phyloP scores from a whole-genome alignment of 108 stramenopile species.

The Parietichytrium sp. region DNA sequence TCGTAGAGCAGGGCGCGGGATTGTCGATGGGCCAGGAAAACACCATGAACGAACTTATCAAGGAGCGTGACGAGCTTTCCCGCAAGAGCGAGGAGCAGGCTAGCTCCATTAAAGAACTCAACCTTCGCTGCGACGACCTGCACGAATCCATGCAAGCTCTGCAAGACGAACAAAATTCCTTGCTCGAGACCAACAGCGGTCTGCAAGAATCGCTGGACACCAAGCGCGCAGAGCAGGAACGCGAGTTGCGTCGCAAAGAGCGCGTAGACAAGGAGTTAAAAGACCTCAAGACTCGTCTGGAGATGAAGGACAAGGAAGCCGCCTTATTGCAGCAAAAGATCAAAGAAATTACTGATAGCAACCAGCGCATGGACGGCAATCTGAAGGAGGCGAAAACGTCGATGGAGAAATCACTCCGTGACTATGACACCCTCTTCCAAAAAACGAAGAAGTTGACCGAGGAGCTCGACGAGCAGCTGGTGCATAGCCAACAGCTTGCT shows the following conservation, averaged over 20 bases:
- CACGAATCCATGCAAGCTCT: background rate
- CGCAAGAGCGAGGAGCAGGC: slow-evolving; percentile 52
- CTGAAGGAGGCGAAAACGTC: slow-evolving; percentile 53
- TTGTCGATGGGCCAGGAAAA: slow-evolving; percentile 67
- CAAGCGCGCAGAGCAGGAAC: slow-evolving; percentile 53
- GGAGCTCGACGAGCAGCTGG: slow-evolving; percentile 2
- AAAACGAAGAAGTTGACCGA: slow-evolving; percentile 31
- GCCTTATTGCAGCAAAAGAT: slow-evolving; percentile 43
- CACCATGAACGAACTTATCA: slow-evolving; percentile 61
- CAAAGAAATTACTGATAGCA: background rate
- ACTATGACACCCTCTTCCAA: slow-evolving; percentile 43
- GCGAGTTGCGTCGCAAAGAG: slow-evolving; percentile 57
- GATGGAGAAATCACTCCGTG: slow-evolving; percentile 64
- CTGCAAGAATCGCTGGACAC: slow-evolving; percentile 44
- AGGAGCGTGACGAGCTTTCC: slow-evolving; percentile 52
- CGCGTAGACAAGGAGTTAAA: slow-evolving; percentile 60
- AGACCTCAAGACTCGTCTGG: slow-evolving; percentile 46
- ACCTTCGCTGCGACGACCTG: background rate
- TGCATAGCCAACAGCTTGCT: background rate
- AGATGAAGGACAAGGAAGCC: slow-evolving; percentile 49
- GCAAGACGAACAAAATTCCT: background rate
- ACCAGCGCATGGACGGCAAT: background rate
- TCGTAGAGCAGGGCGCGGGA: slow-evolving; percentile 71
- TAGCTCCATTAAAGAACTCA: background rate
- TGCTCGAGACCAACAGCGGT: background rate